A percentile compares a stretch with the other conserved stretches of the same genome.
These are phyloP conservation scores for Byssochlamys sp. DNA, from an alignment of 2,329 filamentous ascomycete genomes.

Conservation along the genomic window DNA sequence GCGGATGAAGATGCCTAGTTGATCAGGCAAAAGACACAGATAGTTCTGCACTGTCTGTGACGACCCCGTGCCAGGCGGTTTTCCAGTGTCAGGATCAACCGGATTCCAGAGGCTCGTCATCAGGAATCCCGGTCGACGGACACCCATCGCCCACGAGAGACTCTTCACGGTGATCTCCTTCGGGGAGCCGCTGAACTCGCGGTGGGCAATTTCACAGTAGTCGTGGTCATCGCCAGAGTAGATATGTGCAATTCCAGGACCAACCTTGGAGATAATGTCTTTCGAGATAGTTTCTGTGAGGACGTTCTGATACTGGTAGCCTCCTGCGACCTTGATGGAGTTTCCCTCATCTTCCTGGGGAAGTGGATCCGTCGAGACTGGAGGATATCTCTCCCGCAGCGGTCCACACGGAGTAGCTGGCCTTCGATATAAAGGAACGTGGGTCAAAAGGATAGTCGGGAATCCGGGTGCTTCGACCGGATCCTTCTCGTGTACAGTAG, in stretches of 20 bases:
- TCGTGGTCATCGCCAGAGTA: slow-evolving; percentile 98
- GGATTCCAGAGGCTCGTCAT: slow-evolving; percentile 90
- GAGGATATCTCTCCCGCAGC: slow-evolving; percentile 72
- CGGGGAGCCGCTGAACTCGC: slow-evolving; percentile 51
- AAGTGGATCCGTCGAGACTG: slow-evolving; percentile 51
- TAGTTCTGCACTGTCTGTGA: slow-evolving; percentile 68
- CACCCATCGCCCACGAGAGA: slow-evolving; percentile 92
- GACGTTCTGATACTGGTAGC: slow-evolving; percentile 96
- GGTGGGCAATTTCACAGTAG: slow-evolving; percentile 84
- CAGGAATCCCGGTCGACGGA: slow-evolving; percentile 75
- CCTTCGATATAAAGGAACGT: slow-evolving; percentile 78
- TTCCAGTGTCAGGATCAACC: slow-evolving; percentile 48
- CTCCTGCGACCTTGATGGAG: slow-evolving; percentile 64
- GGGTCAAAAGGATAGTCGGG: slow-evolving; percentile 79
- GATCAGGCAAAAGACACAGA: slow-evolving; percentile 81
- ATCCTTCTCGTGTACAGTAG: slow-evolving; percentile 16
- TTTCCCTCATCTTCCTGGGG: slow-evolving; percentile 58
- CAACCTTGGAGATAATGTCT: slow-evolving; percentile 65
- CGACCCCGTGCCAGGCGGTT: slow-evolving; percentile 14
- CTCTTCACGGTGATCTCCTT: slow-evolving; percentile 92
- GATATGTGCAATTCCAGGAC: slow-evolving; percentile 65
- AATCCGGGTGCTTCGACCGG: slow-evolving; percentile 46
- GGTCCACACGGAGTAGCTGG: slow-evolving; percentile 81
- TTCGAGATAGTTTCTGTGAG: slow-evolving; percentile 66
- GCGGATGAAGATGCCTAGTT: slow-evolving; percentile 70